A percentile compares a stretch with the other conserved stretches of the same genome.
These are phyloP conservation scores for Viscum album DNA, from an alignment of 177 flowering plant genomes.

Conservation along the genomic window DNA sequence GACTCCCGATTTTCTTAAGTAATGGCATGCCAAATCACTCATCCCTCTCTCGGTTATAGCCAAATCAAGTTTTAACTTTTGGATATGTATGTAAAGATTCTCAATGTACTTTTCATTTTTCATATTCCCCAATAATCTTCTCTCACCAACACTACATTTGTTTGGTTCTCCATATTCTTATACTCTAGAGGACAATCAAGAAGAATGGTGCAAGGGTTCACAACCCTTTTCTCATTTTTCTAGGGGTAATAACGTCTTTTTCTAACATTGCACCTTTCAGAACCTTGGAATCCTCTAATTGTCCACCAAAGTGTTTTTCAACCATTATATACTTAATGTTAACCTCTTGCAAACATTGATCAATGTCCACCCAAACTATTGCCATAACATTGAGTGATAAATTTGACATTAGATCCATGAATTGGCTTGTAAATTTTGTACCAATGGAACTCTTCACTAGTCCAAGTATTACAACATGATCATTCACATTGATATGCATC, in stretches of 20 bases:
- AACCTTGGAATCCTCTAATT: slow-evolving; percentile 80
- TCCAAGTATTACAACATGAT: slow-evolving; percentile 60
- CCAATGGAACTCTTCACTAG: slow-evolving; percentile 84
- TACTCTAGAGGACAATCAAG: slow-evolving; percentile 92
- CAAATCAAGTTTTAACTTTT: slow-evolving; percentile 80
- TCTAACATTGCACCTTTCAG: slow-evolving; percentile 87
- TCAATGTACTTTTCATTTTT: slow-evolving; percentile 92
- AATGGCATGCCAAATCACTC: slow-evolving; percentile 93
- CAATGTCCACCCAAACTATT: slow-evolving; percentile 83
- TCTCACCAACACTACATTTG: slow-evolving; percentile 78
- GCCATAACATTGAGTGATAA: slow-evolving; percentile 81
- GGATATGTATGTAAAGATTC: slow-evolving; percentile 54
- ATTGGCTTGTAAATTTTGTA: slow-evolving; percentile 88
- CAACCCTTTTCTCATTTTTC: slow-evolving; percentile 90
- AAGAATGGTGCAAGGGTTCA: slow-evolving; percentile 80
- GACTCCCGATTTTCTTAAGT: slow-evolving; percentile 80
- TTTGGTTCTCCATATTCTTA: slow-evolving; percentile 94
- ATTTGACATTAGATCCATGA: slow-evolving; percentile 89
- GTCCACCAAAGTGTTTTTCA: slow-evolving; percentile 94
- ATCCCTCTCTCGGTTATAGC: slow-evolving; percentile 93
- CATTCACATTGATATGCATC: slow-evolving; percentile 57
- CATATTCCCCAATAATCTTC: slow-evolving; percentile 92
- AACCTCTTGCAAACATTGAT: slow-evolving; percentile 78
- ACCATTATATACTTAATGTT: slow-evolving; percentile 88
- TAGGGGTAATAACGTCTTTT: slow-evolving; percentile 91